These are phyloP conservation scores for Cucumis sativus DNA, from an alignment of 306 rosid genomes.

Conservation along the genomic window DNA sequence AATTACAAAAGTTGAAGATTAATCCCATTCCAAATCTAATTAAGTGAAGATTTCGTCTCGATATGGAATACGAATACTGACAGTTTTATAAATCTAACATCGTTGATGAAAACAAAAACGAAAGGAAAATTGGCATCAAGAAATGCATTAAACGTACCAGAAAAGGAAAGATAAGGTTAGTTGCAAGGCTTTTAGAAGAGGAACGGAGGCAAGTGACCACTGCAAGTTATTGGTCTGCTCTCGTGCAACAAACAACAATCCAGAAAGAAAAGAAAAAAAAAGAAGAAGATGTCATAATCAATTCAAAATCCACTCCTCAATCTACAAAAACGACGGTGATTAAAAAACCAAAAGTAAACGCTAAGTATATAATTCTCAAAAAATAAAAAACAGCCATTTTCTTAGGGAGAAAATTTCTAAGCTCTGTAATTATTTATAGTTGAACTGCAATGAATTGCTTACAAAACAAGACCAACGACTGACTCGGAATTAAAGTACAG, in stretches of 20 bases:
- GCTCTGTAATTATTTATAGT: background rate
- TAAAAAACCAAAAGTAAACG: background rate
- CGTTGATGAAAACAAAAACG: background rate
- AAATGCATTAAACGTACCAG: conserved; percentile 35
- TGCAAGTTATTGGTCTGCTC: conserved; percentile 90
- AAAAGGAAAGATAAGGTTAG: conserved; percentile 80
- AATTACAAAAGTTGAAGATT: background rate
- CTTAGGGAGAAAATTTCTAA: background rate
- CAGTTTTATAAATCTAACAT: background rate
- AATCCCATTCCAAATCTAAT: background rate
- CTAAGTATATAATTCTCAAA: background rate
- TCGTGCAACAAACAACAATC: conserved; percentile 4
- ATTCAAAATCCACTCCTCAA: conserved; percentile 10
- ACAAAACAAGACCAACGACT: background rate
- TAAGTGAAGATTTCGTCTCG: background rate
- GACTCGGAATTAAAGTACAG: background rate
- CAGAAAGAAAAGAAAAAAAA: background rate
- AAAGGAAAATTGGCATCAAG: background rate
- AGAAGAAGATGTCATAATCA: background rate
- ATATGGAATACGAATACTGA: background rate
- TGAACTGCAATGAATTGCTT: background rate
- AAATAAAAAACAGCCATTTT: background rate
- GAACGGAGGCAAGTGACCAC: conserved; percentile 72
- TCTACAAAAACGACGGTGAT: background rate
- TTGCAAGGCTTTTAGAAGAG: conserved; percentile 81